phyloP scores from a whole-genome alignment of 1,139 yeast genomes.

The Candida sp. region DNA sequence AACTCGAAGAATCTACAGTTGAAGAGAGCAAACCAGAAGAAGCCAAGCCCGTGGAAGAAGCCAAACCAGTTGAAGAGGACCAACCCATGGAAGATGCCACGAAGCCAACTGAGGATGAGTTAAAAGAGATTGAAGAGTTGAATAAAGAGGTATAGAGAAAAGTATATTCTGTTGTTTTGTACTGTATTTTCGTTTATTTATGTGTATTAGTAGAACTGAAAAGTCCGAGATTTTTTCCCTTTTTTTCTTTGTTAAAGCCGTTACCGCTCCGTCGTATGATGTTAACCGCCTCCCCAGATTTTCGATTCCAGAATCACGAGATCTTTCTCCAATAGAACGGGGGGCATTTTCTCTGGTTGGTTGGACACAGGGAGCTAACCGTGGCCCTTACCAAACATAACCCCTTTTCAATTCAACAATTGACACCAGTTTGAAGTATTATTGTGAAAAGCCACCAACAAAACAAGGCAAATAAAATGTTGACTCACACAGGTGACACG shows the following conservation, averaged over 20 bases:
- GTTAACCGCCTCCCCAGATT: too few species aligned
- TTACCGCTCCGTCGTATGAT: neutral
- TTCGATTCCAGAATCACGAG: too few species aligned
- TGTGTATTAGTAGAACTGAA: neutral
- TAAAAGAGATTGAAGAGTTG: slow-evolving; percentile 42
- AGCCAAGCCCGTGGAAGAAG: slow-evolving; percentile 62
- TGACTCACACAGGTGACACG: too few species aligned
- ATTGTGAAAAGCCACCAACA: too few species aligned
- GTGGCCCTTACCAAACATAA: too few species aligned
- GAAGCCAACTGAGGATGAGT: slow-evolving; percentile 40
- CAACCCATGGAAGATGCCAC: neutral
- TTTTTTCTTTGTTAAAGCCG: neutral
- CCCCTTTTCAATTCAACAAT: neutral
- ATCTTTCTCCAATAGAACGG: neutral
- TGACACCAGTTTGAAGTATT: too few species aligned
- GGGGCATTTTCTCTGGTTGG: neutral
- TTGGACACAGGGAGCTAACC: too few species aligned
- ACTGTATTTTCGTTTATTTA: neutral
- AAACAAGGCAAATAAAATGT: too few species aligned
- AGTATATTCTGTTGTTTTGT: neutral
- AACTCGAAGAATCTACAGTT: neutral
- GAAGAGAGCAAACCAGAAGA: slow-evolving; percentile 52
- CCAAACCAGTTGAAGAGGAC: neutral
- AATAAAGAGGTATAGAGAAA: slow-evolving; percentile 19
- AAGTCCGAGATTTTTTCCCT: neutral